Percentiles rank a stretch among this genome's conserved stretches.
These are phyloP conservation scores for Candida odintsovae DNA, from an alignment of 805 yeast genomes.

Conservation along the genomic window DNA sequence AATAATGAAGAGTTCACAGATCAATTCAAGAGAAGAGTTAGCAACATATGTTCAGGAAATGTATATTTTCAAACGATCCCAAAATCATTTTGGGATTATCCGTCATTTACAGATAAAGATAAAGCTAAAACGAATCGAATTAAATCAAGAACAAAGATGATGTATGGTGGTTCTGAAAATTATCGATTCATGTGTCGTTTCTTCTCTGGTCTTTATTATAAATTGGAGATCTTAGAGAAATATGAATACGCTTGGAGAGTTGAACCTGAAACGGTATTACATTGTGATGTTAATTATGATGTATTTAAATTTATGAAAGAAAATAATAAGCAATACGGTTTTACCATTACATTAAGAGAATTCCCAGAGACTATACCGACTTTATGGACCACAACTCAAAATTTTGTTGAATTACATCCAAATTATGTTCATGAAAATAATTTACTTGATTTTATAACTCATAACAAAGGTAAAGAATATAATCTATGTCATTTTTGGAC, in stretches of 20 bases:
- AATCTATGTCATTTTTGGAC: constrained; percentile 65
- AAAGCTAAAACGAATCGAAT: constrained; percentile 26
- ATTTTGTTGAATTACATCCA: constrained; percentile 40
- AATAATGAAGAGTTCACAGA: constrained; percentile 40
- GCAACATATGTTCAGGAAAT: constrained; percentile 33
- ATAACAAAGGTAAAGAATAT: constrained; percentile 35
- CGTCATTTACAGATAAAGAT: constrained; percentile 33
- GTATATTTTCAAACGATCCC: constrained; percentile 40
- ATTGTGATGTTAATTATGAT: constrained; percentile 48
- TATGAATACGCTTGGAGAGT: constrained; percentile 58
- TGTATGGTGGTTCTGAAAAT: constrained; percentile 43
- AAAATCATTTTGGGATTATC: constrained; percentile 41
- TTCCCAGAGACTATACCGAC: constrained; percentile 35
- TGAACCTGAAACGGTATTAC: constrained; percentile 51
- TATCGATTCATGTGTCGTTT: constrained; percentile 70
- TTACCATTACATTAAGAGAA: constrained; percentile 71
- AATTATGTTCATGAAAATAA: constrained; percentile 46
- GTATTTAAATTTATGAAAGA: constrained; percentile 57
- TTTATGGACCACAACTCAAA: constrained; percentile 40
- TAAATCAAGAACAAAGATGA: constrained; percentile 28
- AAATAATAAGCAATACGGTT: constrained; percentile 66
- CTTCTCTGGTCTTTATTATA: constrained; percentile 59
- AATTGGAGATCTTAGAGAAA: constrained; percentile 35
- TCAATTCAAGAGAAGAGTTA: constrained; percentile 30
- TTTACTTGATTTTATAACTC: constrained; percentile 46